Conservation (phyloP, 345 rosid genomes). For the Salix arbutifolia region DNA sequence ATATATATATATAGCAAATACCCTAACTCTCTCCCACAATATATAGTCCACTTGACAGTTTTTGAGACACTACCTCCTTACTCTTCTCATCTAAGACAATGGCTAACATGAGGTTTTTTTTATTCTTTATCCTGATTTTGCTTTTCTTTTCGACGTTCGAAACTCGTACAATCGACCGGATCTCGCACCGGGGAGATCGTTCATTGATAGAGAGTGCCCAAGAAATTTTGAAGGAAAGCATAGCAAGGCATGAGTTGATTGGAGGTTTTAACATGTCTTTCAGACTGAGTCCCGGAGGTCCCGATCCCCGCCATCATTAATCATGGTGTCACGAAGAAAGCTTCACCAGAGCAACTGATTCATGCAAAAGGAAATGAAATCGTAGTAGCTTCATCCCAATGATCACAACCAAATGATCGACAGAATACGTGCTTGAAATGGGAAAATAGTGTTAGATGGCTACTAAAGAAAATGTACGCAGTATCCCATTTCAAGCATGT, state of each 20-base stretch:
- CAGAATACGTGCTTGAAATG: too few relatives aligned
- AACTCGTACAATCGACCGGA: constrained; percentile 23
- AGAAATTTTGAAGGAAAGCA: constrained; percentile 40
- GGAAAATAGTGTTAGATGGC: too few relatives aligned
- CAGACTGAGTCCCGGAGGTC: constrained; percentile 62
- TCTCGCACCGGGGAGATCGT: constrained; percentile 9
- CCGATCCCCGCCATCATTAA: constrained; percentile 59
- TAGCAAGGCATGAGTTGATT: constrained; percentile 24
- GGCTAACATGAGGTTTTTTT: constrained; percentile 20
- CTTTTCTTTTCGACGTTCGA: constrained; percentile 27
- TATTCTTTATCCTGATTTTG: constrained; percentile 30
- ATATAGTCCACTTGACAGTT: background rate
- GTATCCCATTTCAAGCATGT: background rate
- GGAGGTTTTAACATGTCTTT: constrained; percentile 27
- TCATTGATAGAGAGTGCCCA: constrained; percentile 41
- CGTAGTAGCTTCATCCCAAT: too few relatives aligned
- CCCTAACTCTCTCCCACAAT: background rate
- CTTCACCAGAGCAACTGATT: background rate
- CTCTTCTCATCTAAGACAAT: background rate
- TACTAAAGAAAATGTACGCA: too few relatives aligned
- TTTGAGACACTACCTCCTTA: too few relatives aligned
- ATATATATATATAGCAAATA: background rate
- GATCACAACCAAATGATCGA: too few relatives aligned
- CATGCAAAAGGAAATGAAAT: background rate
- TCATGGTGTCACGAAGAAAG: background rate